phyloP scores from a whole-genome alignment of 768 basidiomycete genomes.

The Pisolithus tinctorius region DNA sequence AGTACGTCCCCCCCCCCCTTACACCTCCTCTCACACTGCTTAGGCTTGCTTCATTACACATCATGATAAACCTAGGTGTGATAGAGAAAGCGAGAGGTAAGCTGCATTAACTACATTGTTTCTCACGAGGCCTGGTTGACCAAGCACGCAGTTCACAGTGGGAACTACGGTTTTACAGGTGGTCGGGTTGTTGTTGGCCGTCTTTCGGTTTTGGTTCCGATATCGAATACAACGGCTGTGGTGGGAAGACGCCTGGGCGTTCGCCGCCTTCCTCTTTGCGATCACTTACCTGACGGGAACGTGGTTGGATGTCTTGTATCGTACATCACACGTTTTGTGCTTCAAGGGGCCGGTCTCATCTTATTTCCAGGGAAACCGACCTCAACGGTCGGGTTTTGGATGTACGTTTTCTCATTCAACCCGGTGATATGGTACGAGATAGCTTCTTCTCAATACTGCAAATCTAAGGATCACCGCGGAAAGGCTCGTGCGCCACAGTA shows the following conservation, averaged over 20 bases:
- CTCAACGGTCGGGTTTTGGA: not conserved
- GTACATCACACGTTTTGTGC: not conserved
- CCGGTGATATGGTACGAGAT: not conserved
- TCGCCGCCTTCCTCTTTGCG: conserved; percentile 11
- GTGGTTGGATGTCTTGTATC: conserved; percentile 6
- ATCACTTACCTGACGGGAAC: not conserved
- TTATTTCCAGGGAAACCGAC: not conserved
- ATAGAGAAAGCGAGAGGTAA: too few species aligned
- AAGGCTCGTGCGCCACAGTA: conserved; percentile 12
- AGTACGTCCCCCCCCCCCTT: too few species aligned
- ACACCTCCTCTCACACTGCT: too few species aligned
- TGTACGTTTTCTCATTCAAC: not conserved
- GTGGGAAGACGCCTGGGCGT: conserved; percentile 17
- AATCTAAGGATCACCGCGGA: not conserved
- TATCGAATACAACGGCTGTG: conserved; percentile 13
- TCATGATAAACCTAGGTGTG: too few species aligned
- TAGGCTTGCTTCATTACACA: too few species aligned
- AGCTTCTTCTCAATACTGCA: not conserved
- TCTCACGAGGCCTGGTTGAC: too few species aligned
- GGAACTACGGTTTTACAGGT: not conserved
- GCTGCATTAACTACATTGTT: too few species aligned
- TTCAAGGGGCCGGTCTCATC: not conserved
- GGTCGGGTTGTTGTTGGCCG: conserved; percentile 2
- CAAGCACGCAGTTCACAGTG: too few species aligned
- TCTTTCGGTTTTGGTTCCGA: conserved; percentile 18